Conservation (phyloP, 2,329 filamentous ascomycete genomes). For the Neofusicoccum parvum region DNA sequence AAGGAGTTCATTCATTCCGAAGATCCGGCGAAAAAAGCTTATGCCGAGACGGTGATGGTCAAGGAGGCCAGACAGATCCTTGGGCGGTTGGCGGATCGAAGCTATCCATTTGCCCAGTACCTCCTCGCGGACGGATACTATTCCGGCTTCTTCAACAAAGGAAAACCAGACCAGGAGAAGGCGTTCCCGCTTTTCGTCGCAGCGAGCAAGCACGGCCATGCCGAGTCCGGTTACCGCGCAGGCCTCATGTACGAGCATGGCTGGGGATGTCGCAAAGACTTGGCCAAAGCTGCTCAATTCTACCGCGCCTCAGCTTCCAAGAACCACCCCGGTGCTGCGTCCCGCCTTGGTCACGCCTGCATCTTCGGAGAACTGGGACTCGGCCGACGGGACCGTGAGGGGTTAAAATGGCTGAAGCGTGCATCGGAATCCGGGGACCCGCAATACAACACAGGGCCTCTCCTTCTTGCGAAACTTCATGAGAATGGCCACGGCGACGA, state of each 20-base stretch:
- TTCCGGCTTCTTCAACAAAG: constrained; percentile 92
- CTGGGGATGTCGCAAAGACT: constrained; percentile 91
- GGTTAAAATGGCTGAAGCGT: constrained; percentile 94
- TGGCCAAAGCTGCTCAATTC: constrained; percentile 90
- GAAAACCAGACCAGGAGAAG: constrained; percentile 85
- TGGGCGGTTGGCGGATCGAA: constrained; percentile 79
- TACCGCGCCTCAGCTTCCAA: constrained; percentile 88
- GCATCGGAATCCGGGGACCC: constrained; percentile 85
- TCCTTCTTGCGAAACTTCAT: constrained; percentile 84
- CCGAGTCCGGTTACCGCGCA: constrained; percentile 91
- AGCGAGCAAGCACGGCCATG: constrained; percentile 94
- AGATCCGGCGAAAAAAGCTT: constrained; percentile 21
- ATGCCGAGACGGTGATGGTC: constrained; percentile 61
- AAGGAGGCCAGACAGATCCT: constrained; percentile 88
- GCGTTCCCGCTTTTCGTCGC: constrained; percentile 92
- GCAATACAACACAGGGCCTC: constrained; percentile 92
- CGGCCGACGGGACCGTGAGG: constrained; percentile 82
- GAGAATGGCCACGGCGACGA: constrained; percentile 94
- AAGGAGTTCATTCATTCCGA: constrained; percentile 62
- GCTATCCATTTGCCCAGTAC: constrained; percentile 97
- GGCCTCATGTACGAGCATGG: constrained; percentile 97
- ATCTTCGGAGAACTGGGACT: constrained; percentile 84
- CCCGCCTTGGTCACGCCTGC: constrained; percentile 87
- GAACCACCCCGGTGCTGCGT: constrained; percentile 93
- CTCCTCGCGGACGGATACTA: constrained; percentile 94